Conservation (phyloP, 78 protist genomes). For the Dictyostelium purpureum region DNA sequence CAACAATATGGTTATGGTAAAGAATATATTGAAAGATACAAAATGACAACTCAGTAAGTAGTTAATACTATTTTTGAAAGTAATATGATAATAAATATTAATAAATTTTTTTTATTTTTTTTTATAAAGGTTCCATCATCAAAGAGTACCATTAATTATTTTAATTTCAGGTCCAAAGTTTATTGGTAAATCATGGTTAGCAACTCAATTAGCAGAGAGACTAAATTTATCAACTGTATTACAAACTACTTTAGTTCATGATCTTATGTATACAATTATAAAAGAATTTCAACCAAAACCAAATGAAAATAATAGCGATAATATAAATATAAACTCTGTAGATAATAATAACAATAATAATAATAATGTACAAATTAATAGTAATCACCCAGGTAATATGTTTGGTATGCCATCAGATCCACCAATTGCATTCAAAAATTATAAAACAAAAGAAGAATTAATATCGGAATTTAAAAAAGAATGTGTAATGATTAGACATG, state of each 20-base stretch:
- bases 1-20: slow-evolving; percentile 69
- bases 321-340: background rate
- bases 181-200: slow-evolving; percentile 71
- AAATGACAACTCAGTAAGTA: slow-evolving; percentile 73
- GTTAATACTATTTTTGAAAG: background rate
- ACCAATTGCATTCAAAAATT: slow-evolving; percentile 56
- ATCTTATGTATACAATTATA: slow-evolving; percentile 55
- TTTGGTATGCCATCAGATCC: slow-evolving; percentile 82
- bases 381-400: background rate
- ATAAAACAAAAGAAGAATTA: slow-evolving; percentile 28
- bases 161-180: slow-evolving; percentile 67
- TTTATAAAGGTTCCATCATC: slow-evolving; percentile 45
- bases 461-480: slow-evolving; percentile 56
- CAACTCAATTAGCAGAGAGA: slow-evolving; percentile 77
- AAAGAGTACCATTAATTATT: slow-evolving; percentile 73
- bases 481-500: slow-evolving; percentile 70
- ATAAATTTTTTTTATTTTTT: background rate
- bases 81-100: background rate
- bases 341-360: background rate
- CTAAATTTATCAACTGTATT: slow-evolving; percentile 66
- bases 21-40: slow-evolving; percentile 71
- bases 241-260: slow-evolving; percentile 70
- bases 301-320: background rate
- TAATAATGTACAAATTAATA: background rate
- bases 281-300: slow-evolving; percentile 38